Percentiles rank a stretch among this genome's conserved stretches.
These are phyloP conservation scores for Adansonia digitata DNA, from an alignment of 345 rosid species.

Conservation along the genomic window DNA sequence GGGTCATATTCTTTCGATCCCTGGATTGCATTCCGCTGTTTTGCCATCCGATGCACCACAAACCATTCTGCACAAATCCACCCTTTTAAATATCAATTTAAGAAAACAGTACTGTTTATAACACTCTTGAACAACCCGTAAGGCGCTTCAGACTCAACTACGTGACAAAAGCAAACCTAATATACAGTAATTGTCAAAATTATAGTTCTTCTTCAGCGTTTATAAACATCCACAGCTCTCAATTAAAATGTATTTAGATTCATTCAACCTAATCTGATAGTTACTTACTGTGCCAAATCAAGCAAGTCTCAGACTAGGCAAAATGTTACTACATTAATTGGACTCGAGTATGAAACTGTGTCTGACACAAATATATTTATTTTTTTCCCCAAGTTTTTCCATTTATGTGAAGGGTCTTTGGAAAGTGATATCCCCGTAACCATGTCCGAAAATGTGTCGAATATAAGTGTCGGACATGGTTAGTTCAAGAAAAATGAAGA, in stretches of 20 bases:
- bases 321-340: too few species aligned
- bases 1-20: constrained; percentile 84
- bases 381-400: too few species aligned
- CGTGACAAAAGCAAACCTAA: neutral
- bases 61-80: constrained; percentile 54
- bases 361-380: too few species aligned
- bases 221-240: constrained; percentile 8
- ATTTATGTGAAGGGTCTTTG: too few species aligned
- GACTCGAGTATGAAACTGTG: too few species aligned
- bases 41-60: constrained; percentile 98
- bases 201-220: neutral
- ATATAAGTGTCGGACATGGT: too few species aligned
- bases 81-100: neutral
- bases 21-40: constrained; percentile 84
- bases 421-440: too few species aligned
- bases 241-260: neutral
- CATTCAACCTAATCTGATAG: neutral
- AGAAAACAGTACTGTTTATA: neutral
- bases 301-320: neutral
- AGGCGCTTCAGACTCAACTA: neutral
- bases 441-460: too few species aligned
- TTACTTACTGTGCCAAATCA: neutral
- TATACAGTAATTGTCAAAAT: neutral
- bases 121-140: neutral
- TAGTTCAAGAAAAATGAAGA: too few species aligned